phyloP scores from a whole-genome alignment of 2,329 filamentous ascomycete species.

The Ceratocystis lukuohia region DNA sequence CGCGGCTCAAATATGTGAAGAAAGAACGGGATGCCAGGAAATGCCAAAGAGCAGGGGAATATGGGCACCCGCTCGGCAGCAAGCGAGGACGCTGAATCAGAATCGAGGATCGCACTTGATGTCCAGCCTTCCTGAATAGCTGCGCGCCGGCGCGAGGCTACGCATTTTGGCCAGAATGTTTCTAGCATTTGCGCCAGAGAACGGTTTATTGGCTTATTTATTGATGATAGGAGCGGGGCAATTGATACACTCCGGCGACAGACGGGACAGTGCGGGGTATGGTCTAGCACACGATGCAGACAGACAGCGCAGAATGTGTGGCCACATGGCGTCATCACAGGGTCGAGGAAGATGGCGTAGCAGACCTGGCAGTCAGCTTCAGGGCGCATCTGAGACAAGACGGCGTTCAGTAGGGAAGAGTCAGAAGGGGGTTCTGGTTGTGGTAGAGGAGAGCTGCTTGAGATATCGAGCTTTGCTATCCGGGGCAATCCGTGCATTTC shows the following conservation, averaged over 20 bases:
- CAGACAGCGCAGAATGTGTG: constrained; percentile 82
- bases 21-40: constrained; percentile 73
- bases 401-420: constrained; percentile 31
- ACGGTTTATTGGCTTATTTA: constrained; percentile 43
- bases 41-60: constrained; percentile 71
- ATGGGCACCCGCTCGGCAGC: constrained; percentile 38
- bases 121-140: constrained; percentile 40
- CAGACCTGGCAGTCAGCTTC: constrained; percentile 86
- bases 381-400: constrained; percentile 48
- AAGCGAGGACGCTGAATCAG: constrained; percentile 35
- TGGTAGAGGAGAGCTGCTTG: not conserved
- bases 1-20: constrained; percentile 87
- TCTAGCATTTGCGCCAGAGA: constrained; percentile 50
- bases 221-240: constrained; percentile 31
- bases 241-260: constrained; percentile 55
- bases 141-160: constrained; percentile 44
- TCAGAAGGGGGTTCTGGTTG: not conserved
- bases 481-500: constrained; percentile 3
- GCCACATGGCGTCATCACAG: constrained; percentile 71
- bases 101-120: constrained; percentile 32
- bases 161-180: constrained; percentile 54
- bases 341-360: constrained; percentile 67
- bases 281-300: constrained; percentile 60
- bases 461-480: not conserved
- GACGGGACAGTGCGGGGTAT: constrained; percentile 65